A percentile compares a stretch with the other conserved stretches of the same genome.
Evolutionary conservation across 192 early-diverging fungal species (phyloP).

Genomic region (Rhizoclosmatium globosum): DNA sequence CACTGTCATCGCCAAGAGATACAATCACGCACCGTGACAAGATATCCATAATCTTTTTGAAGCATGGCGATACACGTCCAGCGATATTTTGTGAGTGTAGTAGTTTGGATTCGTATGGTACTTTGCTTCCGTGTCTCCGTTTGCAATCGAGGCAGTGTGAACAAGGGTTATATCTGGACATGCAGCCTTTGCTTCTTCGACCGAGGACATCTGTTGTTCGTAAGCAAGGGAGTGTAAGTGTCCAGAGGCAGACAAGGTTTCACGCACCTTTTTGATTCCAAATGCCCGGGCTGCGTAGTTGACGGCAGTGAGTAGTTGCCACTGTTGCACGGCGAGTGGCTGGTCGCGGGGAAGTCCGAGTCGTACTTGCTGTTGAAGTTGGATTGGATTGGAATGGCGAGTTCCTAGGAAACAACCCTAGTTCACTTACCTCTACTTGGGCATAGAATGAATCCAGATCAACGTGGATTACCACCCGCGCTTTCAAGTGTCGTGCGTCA

Average conservation of each 20-base stretch:
- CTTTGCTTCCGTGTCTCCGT: constrained; percentile 66
- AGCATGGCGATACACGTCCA: constrained; percentile 77
- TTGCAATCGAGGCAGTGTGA: constrained; percentile 55
- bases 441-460: constrained; percentile 41
- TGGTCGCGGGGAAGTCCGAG: constrained; percentile 69
- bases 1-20: neutral
- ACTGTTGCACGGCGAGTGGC: constrained; percentile 92
- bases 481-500: neutral
- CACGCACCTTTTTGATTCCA: constrained; percentile 76
- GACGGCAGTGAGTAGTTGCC: constrained; percentile 83
- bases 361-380: constrained; percentile 51
- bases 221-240: neutral
- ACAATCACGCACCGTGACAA: neutral
- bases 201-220: neutral
- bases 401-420: neutral
- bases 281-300: constrained; percentile 80
- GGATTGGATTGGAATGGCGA: neutral
- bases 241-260: constrained; percentile 46
- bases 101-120: constrained; percentile 66
- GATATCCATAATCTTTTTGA: constrained; percentile 9
- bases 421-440: constrained; percentile 45
- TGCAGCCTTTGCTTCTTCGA: neutral
- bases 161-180: constrained; percentile 75
- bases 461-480: constrained; percentile 22
- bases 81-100: constrained; percentile 86